Evolutionary conservation across 129 eudicot genomes (phyloP), one percentile per base, ranked within the genome.

Genomic region (Lactuca sativa): DNA sequence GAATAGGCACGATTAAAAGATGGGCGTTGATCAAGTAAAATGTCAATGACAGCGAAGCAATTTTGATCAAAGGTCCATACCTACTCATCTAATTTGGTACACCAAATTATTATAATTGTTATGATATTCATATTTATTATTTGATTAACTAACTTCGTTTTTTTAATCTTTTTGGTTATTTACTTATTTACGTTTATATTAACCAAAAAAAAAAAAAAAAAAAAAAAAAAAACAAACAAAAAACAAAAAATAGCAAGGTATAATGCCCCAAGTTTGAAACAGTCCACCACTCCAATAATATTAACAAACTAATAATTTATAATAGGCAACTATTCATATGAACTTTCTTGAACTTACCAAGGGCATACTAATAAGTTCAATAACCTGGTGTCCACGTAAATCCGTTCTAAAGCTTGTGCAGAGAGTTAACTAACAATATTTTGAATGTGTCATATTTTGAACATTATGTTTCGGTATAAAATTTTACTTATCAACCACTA

Each of bases 1-100:
- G 31, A 53, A 63, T 73, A 30, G 56, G 56, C 72, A 74, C 63
- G 56, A 74, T 74, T 64, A 38, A 16, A 54, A 54, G 71, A 56
- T 54, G 71, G 48, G 34, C 3, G 66, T 64, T 55, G 72, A 3
- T 40, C 7, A 62, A 12, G 55, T 53, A 62, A 62, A 34, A 32
- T 62, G 63, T 62, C 70, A 73, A 62, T 21, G 77, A 72, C 69
- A 59, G 44, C 63, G 16, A 52, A 41, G 16, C 62, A 74, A 30
- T 64, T 40, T 63, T 15, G 66, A 11, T 64, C 49, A 64, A 54
- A 56, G 69, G 21, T 34, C 11, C 40, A 61, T 63, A 73, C 64
- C 71, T 74, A 74, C 78, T 64, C 57, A 14, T 53, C 59, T 32
- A 17, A 72, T 71, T 71, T 32, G 49, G 63, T 32, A 37, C 48